Evolutionary conservation across 2,329 filamentous ascomycete species (phyloP).

Genomic region (Phyllosticta paracitricarpa): DNA sequence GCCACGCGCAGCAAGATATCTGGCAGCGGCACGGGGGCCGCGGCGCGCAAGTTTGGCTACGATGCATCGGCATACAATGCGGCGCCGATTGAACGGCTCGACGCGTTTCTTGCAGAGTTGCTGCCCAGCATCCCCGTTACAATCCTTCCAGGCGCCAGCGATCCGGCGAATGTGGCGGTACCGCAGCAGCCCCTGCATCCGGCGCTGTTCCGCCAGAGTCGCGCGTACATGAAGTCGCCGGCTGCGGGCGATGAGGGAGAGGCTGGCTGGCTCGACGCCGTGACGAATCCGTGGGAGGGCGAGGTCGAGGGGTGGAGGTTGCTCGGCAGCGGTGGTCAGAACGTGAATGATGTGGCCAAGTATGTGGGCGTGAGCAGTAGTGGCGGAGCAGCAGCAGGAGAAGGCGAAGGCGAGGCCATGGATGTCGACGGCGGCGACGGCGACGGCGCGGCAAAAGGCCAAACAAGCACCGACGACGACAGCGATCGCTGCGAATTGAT

Average conservation of each 20-base stretch:
- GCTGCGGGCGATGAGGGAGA: conserved; percentile 24
- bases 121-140: conserved; percentile 84
- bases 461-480: background rate
- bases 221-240: conserved; percentile 53
- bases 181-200: conserved; percentile 90
- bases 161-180: conserved; percentile 81
- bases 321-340: conserved; percentile 81
- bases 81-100: conserved; percentile 70
- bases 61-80: conserved; percentile 83
- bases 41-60: conserved; percentile 81
- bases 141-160: conserved; percentile 69
- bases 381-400: conserved; percentile 22
- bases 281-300: conserved; percentile 89
- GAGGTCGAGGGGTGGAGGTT: conserved; percentile 85
- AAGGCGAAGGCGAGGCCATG: conserved; percentile 44
- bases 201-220: conserved; percentile 74
- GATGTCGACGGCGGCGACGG: conserved; percentile 58
- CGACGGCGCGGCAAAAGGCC: conserved; percentile 43
- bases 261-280: conserved; percentile 70
- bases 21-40: background rate
- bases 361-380: conserved; percentile 59
- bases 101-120: conserved; percentile 69
- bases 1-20: conserved; percentile 35
- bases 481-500: conserved; percentile 70
- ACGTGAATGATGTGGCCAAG: conserved; percentile 85